Evolutionary conservation across 805 yeast species (phyloP).

Genomic region (Teunomyces atbi): DNA sequence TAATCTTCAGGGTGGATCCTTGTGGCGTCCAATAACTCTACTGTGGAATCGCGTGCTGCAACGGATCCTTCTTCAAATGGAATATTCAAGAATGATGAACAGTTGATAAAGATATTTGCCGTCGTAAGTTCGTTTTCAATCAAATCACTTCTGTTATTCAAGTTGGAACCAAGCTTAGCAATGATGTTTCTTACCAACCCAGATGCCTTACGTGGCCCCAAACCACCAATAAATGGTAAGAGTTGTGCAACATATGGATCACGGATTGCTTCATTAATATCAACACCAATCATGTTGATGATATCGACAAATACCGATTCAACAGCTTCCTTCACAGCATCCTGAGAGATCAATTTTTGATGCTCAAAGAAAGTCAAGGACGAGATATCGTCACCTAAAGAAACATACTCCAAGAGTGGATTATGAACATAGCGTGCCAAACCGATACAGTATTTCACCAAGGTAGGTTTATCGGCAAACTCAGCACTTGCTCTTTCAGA

Average conservation of each 20-base stretch:
- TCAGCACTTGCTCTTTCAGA: constrained; percentile 74
- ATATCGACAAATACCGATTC: constrained; percentile 86
- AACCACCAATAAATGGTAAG: constrained; percentile 80
- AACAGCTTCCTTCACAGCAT: constrained; percentile 60
- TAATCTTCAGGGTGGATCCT: constrained; percentile 98
- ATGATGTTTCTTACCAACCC: constrained; percentile 82
- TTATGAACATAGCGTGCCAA: constrained; percentile 89
- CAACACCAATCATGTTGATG: constrained; percentile 89
- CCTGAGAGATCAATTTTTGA: constrained; percentile 69
- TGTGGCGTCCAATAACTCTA: constrained; percentile 87
- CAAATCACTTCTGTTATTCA: constrained; percentile 72
- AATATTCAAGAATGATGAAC: constrained; percentile 85
- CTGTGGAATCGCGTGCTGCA: constrained; percentile 52
- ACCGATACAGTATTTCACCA: constrained; percentile 82
- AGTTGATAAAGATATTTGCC: constrained; percentile 81
- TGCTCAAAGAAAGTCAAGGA: constrained; percentile 68
- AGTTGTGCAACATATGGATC: constrained; percentile 68
- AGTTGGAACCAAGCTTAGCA: constrained; percentile 55
- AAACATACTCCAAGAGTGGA: constrained; percentile 87
- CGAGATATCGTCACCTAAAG: constrained; percentile 70
- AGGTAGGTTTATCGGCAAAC: constrained; percentile 78
- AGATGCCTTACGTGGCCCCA: constrained; percentile 93
- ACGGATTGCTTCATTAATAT: constrained; percentile 84
- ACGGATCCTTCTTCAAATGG: constrained; percentile 60
- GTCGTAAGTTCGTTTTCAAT: constrained; percentile 78